These are phyloP conservation scores for Penicillium angulare DNA, from an alignment of 495 filamentous ascomycete species.

Conservation along the genomic window DNA sequence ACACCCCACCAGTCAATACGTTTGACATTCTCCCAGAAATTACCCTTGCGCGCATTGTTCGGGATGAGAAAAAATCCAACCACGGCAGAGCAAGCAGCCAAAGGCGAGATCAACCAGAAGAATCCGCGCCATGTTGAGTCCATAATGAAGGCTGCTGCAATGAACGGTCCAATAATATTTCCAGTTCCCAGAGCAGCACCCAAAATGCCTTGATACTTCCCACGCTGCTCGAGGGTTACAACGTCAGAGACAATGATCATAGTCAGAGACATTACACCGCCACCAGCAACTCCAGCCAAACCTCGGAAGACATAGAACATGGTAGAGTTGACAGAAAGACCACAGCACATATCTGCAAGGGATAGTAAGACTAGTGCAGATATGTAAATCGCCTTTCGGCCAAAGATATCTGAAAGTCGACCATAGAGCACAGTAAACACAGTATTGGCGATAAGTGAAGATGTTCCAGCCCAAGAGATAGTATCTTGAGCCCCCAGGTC, in stretches of 20 bases:
- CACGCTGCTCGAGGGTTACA: constrained; percentile 44
- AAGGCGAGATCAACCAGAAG: constrained; percentile 45
- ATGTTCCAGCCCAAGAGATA: constrained; percentile 77
- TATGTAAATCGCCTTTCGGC: constrained; percentile 52
- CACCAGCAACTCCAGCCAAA: constrained; percentile 53
- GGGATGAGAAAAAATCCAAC: constrained; percentile 45
- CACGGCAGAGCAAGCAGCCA: constrained; percentile 38
- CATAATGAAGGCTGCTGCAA: constrained; percentile 45
- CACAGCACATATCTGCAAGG: constrained; percentile 54
- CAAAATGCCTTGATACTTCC: constrained; percentile 47
- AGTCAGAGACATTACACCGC: constrained; percentile 49
- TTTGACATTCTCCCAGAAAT: constrained; percentile 41
- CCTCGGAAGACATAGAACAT: constrained; percentile 58
- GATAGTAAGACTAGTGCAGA: constrained; percentile 47
- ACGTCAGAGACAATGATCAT: constrained; percentile 54
- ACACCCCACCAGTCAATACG: constrained; percentile 58
- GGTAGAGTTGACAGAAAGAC: constrained; percentile 45
- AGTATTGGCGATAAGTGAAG: constrained; percentile 70
- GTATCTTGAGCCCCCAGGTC: constrained; percentile 56
- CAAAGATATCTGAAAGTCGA: constrained; percentile 58
- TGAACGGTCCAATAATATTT: constrained; percentile 45
- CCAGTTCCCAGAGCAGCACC: constrained; percentile 42
- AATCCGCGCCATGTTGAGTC: constrained; percentile 49
- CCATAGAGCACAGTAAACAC: constrained; percentile 65
- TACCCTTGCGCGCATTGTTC: constrained; percentile 35